Base-by-base conservation (phyloP, 352 stramenopile genomes). In the Peronospora belbahrii region DNA sequence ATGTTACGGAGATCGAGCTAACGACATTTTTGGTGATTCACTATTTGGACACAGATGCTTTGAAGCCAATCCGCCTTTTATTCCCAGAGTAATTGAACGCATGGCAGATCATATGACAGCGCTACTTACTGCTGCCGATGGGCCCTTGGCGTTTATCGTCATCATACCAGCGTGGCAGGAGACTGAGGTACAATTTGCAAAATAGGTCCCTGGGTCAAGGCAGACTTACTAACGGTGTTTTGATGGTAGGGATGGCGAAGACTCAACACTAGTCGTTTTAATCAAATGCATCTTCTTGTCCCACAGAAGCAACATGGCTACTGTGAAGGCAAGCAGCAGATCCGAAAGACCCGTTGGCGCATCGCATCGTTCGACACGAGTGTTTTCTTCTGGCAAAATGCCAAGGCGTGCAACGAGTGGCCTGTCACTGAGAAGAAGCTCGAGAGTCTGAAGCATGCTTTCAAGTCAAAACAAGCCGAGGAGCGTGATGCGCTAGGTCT, bases 381-480 rank as follows among this genome's bases (percentile, higher is more conserved):
- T 53, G 71, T 97, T 4, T 97, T 98, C 59, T 97, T 97, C 57
- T 94, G 94, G 67, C 94, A 98, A 54, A 98, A 97, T 52, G 56
- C 65, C 18, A 79, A 78, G 38, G 94, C 82, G 2, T 61, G 48
- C 23, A 68, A 42, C 36, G 73, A 83, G 45, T 93, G 78, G 82
- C 63, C 66, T 11, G 67, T 93, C 33, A 87, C 76, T 5, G 44
- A 71, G n/a, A 47, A 61, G 20, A 77, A 71, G 7, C 49, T 89
- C 0, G 54, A 62, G 15, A 64, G 71, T 20, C 59, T 89, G 7
- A 66, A 67, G 25, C 23, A 51, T n/a, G 77, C 77, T 7, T 92
- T 92, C 45, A 70, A 60, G 32, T 89, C 77, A 38, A 92, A 92
- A 62, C 82, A 93, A 52, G 75, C 70, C 3, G 66, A 78, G 2